Conservation (phyloP, 768 basidiomycete genomes). For the Boletus bicolor region DNA sequence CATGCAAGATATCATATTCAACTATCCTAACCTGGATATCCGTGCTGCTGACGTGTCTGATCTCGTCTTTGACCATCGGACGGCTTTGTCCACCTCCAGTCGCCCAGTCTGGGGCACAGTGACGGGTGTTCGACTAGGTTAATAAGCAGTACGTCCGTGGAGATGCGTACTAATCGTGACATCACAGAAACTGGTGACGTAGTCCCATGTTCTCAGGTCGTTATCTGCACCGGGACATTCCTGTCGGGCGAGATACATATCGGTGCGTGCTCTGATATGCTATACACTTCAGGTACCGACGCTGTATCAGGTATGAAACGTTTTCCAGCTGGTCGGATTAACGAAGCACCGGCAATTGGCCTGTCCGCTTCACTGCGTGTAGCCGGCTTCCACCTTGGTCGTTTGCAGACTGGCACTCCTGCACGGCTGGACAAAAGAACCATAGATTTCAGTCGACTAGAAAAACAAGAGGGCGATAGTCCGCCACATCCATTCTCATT, state of each 20-base stretch:
- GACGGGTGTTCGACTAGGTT: conserved; percentile 67
- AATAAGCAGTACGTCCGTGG: background rate
- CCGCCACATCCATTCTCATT: conserved; percentile 74
- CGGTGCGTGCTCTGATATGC: conserved; percentile 40
- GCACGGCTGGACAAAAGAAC: conserved; percentile 69
- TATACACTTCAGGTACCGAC: background rate
- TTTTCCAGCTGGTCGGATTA: conserved; percentile 75
- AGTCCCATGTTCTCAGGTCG: conserved; percentile 74
- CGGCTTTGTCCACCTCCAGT: conserved; percentile 22
- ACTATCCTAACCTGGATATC: conserved; percentile 68
- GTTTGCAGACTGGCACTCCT: conserved; percentile 85
- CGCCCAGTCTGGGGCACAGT: conserved; percentile 48
- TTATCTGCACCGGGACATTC: conserved; percentile 90
- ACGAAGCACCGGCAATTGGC: conserved; percentile 67
- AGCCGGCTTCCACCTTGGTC: conserved; percentile 79
- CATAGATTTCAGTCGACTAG: conserved; percentile 65
- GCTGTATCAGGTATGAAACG: conserved; percentile 53
- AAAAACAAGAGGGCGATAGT: conserved; percentile 63
- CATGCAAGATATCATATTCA: conserved; percentile 68
- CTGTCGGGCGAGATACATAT: conserved; percentile 90
- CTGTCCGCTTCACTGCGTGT: conserved; percentile 70
- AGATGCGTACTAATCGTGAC: background rate
- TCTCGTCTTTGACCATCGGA: conserved; percentile 58
- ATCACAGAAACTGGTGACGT: conserved; percentile 66
- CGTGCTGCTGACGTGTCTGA: conserved; percentile 76